These are phyloP conservation scores for Platanthera guangdongensis DNA, from an alignment of 106 monocot species.

Conservation along the genomic window DNA sequence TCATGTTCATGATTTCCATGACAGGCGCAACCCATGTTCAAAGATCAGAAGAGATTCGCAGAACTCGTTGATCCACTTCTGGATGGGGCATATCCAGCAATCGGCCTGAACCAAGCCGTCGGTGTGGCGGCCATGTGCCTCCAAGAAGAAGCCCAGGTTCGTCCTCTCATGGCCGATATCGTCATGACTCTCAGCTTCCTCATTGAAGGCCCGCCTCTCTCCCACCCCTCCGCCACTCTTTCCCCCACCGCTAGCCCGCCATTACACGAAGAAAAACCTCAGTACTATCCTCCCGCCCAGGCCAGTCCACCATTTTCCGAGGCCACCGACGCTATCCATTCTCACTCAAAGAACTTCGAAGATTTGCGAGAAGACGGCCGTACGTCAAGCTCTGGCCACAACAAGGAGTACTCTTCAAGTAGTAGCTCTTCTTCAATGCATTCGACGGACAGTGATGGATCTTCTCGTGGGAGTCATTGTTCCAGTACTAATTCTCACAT, in stretches of 20 bases:
- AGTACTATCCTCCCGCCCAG: not conserved
- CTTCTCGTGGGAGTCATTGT: not conserved
- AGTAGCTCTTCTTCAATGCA: not conserved
- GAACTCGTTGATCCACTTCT: constrained; percentile 70
- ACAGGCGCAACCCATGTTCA: constrained; percentile 61
- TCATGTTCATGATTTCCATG: not conserved
- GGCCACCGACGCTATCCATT: not conserved
- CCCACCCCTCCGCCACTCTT: not conserved
- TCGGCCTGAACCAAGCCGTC: constrained; percentile 64
- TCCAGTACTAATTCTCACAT: too few relatives aligned
- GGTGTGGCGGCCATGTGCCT: constrained; percentile 82
- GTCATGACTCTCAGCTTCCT: constrained; percentile 75
- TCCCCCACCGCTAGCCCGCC: not conserved
- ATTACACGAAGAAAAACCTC: not conserved
- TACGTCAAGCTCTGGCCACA: not conserved
- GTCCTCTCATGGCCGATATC: constrained; percentile 72
- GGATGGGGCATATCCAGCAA: constrained; percentile 33
- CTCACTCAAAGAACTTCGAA: too few relatives aligned
- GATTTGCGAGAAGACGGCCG: too few relatives aligned
- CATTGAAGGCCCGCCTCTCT: constrained; percentile 3
- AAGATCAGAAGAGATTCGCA: constrained; percentile 62
- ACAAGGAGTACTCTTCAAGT: not conserved
- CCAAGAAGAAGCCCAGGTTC: constrained; percentile 7
- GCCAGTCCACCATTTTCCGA: not conserved
- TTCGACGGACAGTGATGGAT: not conserved